Evolutionary conservation across 148 eudicot species (phyloP), one percentile per base, ranked within the genome.

Genomic region (Camellia granthamiana): DNA sequence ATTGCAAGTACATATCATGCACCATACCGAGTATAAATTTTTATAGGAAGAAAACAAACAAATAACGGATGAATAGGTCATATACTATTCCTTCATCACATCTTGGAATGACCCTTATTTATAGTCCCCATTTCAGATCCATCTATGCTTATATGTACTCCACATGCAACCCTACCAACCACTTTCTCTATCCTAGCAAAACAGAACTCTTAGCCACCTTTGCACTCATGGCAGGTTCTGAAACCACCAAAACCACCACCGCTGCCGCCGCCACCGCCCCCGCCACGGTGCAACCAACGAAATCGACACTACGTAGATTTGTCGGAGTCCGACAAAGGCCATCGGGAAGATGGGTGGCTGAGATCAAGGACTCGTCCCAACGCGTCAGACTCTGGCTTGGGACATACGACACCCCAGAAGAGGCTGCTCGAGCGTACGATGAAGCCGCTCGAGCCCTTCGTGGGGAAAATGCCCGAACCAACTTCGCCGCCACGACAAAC

Each of bases 371-470:
- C 78, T 88, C 91, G 16, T 82, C 89, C 21, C 91, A 88, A 76
- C 81, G 83, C 0, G 89, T 88, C 5, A 75, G 91, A 66, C 59
- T 88, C 23, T 88, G 91, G 91, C 87, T 88, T 1, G 91, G 91
- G 69, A 88, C 91, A 12, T 88, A 88, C 18, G 91, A 88, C 63
- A 82, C 91, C 12, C 84, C 91, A 0, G 91, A 88, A 76, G 91
- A 86, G 75, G 91, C 91, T 3, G 91, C 91, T 4, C 84, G 82
- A 9, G 89, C 91, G 66, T 88, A 88, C 30, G 91, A 88, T 21
- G 91, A 88, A 70, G 91, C 91, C 1, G 91, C 91, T 2, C 88
- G 91, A 41, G 87, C 86, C 80, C 83, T 88, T 6, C 78, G 91
- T 14, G 91, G 91, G 0, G 91, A 88, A 21, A 86, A 88, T 18